These are phyloP conservation scores for Beta vulgaris DNA, from an alignment of 148 eudicot species.

Conservation along the genomic window DNA sequence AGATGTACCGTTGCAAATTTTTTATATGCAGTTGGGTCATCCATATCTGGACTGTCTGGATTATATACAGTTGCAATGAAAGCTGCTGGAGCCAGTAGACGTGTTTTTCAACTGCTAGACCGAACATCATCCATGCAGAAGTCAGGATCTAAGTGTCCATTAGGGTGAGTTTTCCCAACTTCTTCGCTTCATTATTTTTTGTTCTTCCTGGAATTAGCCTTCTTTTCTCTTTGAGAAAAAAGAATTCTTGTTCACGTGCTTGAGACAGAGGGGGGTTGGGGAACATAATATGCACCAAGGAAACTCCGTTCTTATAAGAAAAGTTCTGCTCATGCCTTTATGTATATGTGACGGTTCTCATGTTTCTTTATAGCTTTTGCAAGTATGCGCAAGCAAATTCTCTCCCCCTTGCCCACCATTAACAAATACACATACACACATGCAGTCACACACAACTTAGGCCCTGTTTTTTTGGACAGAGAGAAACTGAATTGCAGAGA, in stretches of 20 bases:
- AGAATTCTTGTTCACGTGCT: slow-evolving; percentile 3
- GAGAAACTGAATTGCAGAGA: no score
- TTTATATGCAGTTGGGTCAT: slow-evolving; percentile 65
- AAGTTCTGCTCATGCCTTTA: not conserved
- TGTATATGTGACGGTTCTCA: not conserved
- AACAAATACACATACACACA: not conserved
- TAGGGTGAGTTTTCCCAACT: slow-evolving; percentile 46
- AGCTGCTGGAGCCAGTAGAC: slow-evolving; percentile 99
- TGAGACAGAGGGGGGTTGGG: not conserved
- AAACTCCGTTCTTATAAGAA: not conserved
- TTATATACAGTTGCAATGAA: slow-evolving; percentile 87
- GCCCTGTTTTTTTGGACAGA: no score
- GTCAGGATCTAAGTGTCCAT: slow-evolving; percentile 71
- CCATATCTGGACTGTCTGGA: slow-evolving; percentile 70
- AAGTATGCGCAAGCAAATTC: not conserved
- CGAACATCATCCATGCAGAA: slow-evolving; percentile 71
- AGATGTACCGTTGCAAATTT: not conserved
- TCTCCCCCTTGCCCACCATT: no score
- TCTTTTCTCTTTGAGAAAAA: not conserved
- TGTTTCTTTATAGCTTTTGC: not conserved
- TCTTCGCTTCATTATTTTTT: slow-evolving; percentile 11
- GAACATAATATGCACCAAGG: not conserved
- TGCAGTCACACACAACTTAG: not conserved
- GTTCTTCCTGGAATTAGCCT: not conserved
- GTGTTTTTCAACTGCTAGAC: slow-evolving; percentile 88